Base-by-base conservation (phyloP, 192 early-diverging fungal species). In the Mortierella claussenii region DNA sequence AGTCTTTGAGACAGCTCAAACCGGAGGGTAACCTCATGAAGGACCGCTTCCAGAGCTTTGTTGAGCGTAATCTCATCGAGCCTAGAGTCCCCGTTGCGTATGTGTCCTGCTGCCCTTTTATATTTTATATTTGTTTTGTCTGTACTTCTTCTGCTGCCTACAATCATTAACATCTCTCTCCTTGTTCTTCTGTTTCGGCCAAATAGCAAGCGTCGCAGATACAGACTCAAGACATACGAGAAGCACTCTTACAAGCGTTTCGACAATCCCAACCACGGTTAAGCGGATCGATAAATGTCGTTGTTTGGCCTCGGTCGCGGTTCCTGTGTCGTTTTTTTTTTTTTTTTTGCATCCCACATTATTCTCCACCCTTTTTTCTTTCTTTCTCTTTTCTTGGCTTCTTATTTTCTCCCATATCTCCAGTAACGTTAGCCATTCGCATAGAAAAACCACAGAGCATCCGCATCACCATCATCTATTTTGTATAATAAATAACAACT, bases 21-120 rank as follows among this genome's bases (percentile, higher is more conserved):
- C 88, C 88, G 18, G 88, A 89, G 69, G 88, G 88, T 20, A 89
- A 81, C 37, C 45, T 88, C 18, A 81, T 89, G 55, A 80, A 67
- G 57, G 87, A 88, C 54, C 78, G 86, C 33, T 85, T 85, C 68
- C 60, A 65, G 65, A 85, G 83, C 49, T 68, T 85, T 57, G 78
- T 83, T 49, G 60, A 87, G 56, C 80, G 86, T 44, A 87, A 85
- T 40, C 80, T 87, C 42, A 83, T 87, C 55, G 86, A 85, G 62
- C 80, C 86, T 15, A 69, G 83, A 70, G 53, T 83, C 18, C 79
- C 66, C 21, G 79, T 85, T 31, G 73, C 56, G 78, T 79, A 79
- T 54, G 55, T 78, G 20, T 28, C 20, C 6, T 55, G 32, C 32
- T 27, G 10, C 32, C 5, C 4, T 45, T 11, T 23, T 11, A 26